These are phyloP conservation scores for Saccharomycopsis fermentans DNA, from an alignment of 805 yeast genomes.

Conservation along the genomic window DNA sequence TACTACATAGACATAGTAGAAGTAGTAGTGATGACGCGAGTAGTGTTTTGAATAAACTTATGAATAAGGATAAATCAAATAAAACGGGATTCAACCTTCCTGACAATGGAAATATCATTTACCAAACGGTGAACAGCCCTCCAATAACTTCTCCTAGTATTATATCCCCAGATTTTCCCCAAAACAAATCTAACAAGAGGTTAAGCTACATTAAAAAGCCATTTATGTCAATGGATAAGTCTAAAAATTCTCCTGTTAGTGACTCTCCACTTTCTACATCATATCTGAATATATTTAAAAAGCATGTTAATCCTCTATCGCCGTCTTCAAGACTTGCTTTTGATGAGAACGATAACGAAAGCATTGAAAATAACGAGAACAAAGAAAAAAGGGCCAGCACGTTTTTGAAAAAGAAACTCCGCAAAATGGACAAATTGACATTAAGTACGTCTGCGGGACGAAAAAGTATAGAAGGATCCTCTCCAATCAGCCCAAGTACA, in stretches of 20 bases:
- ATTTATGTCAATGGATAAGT: constrained; percentile 8
- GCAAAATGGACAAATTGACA: constrained; percentile 26
- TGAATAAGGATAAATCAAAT: background rate
- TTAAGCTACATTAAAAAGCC: constrained; percentile 17
- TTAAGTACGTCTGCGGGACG: constrained; percentile 30
- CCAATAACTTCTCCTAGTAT: background rate
- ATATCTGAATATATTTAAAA: constrained; percentile 13
- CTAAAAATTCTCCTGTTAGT: constrained; percentile 2
- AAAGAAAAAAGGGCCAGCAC: constrained; percentile 10
- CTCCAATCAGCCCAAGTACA: constrained; percentile 22
- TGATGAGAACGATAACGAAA: constrained; percentile 14
- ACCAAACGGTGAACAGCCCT: background rate
- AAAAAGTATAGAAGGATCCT: constrained; percentile 19
- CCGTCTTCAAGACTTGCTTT: constrained; percentile 5
- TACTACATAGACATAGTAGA: constrained; percentile 11
- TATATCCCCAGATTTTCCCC: background rate
- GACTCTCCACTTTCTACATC: constrained; percentile 13
- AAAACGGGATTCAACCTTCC: background rate
- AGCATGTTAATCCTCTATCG: background rate
- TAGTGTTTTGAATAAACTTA: background rate
- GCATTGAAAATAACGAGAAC: constrained; percentile 12
- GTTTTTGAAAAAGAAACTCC: constrained; percentile 21
- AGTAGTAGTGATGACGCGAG: constrained; percentile 17
- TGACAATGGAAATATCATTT: background rate
- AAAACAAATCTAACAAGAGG: constrained; percentile 6